These are phyloP conservation scores for Botrytis porri DNA, from an alignment of 2,329 filamentous ascomycete species.

Conservation along the genomic window DNA sequence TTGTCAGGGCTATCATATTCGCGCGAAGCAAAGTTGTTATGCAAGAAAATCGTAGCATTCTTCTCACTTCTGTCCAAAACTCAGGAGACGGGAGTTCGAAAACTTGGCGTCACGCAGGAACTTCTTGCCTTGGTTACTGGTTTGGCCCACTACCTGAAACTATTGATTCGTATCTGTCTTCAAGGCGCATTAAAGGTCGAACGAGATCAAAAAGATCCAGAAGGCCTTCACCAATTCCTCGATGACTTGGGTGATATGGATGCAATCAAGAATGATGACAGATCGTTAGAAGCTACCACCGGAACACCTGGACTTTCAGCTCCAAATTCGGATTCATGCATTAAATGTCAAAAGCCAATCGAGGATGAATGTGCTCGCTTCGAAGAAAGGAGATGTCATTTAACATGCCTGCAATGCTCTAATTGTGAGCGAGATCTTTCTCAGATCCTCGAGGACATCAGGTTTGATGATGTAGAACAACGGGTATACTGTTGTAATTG, in stretches of 20 bases:
- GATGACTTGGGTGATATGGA: conserved; percentile 84
- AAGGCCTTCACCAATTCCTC: conserved; percentile 78
- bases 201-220: conserved; percentile 70
- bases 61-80: conserved; percentile 93
- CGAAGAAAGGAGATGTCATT: conserved; percentile 77
- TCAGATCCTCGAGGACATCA: conserved; percentile 63
- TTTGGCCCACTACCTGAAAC: conserved; percentile 93
- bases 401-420: conserved; percentile 68
- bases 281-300: conserved; percentile 61
- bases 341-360: conserved; percentile 77
- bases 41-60: conserved; percentile 98
- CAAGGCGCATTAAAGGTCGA: conserved; percentile 91
- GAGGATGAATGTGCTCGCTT: conserved; percentile 87
- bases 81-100: conserved; percentile 83
- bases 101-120: conserved; percentile 95
- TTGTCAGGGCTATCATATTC: conserved; percentile 77
- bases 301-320: conserved; percentile 66
- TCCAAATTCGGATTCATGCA: conserved; percentile 81
- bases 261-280: conserved; percentile 66
- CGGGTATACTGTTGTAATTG: conserved; percentile 71
- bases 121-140: conserved; percentile 96
- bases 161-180: conserved; percentile 93
- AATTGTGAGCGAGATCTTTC: conserved; percentile 74
- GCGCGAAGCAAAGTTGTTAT: conserved; percentile 96
- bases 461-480: conserved; percentile 65